Base-by-base conservation (phyloP, 148 eudicot species). In the Nepenthes gracilis region DNA sequence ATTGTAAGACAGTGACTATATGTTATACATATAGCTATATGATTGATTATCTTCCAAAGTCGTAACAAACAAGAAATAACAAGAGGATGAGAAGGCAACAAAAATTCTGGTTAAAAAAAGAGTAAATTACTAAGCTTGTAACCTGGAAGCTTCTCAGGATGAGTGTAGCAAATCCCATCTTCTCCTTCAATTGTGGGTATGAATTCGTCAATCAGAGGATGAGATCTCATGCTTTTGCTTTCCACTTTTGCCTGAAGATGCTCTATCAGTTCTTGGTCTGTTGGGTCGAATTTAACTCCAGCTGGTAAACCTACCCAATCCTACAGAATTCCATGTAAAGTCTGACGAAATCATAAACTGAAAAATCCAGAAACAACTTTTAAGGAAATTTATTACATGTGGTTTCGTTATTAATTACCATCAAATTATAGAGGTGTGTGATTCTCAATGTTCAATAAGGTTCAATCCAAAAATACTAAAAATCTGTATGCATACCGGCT, bases 251-350 rank as follows among this genome's bases (percentile, higher is more conserved):
- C 99, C 72, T 93, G 92, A 61, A 93, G 96, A 64, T 93, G 99
- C 65, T 93, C 99, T 64, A 88, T 89, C 81, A 93, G 68, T 68
- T 93, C 99, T 81, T 93, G 99, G 58, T 93, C 99, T 54, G 99
- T 93, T 74, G 99, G 99, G 71, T 93, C 99, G 78, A 93, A 93
- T 75, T 93, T 93, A 55, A 93, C 99, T 54, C 99, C 99, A 23
- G 99, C 96, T 61, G 99, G 99, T 78, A 93, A 72, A 76, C 99
- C 99, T 72, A 89, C 87, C 99, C 99, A 93, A 62, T 88, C 91
- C 99, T 93, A 73, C 72, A 72, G 57, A 10, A 49, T 23, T 11
- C 15, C 12, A 11, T n/a, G 23, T 10, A 49, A 49, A 49, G 11
- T 49, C 53, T 2, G 10, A 49, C 53, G 11, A 9, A 15, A 52